phyloP scores from a whole-genome alignment of 2,329 filamentous ascomycete genomes.

The Cordyceps tenuipes region DNA sequence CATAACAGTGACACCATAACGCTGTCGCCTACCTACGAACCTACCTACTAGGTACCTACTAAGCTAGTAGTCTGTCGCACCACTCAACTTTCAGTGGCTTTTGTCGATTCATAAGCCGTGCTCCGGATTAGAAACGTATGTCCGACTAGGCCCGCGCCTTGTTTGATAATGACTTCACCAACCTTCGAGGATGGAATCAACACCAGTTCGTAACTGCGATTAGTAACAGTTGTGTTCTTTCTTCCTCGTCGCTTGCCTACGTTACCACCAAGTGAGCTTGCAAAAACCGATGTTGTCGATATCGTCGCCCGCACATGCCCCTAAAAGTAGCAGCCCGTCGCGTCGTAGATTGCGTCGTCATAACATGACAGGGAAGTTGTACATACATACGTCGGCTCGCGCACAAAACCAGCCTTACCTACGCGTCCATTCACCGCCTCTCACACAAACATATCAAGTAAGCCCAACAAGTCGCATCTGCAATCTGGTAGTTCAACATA shows the following conservation, averaged over 20 bases:
- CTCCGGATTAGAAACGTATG: conserved; percentile 7
- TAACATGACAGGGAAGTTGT: too few relatives aligned
- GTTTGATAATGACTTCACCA: not conserved
- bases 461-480: not conserved
- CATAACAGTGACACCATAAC: not conserved
- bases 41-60: too few relatives aligned
- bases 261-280: not conserved
- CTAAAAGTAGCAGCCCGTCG: not conserved
- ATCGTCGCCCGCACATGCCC: too few relatives aligned
- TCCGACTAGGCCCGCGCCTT: not conserved
- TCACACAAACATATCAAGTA: not conserved
- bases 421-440: too few relatives aligned
- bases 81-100: not conserved
- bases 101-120: conserved; percentile 3
- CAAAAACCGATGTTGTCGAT: too few relatives aligned
- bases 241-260: too few relatives aligned
- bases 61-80: too few relatives aligned
- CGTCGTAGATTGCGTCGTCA: not conserved
- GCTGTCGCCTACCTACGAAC: too few relatives aligned
- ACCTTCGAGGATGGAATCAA: not conserved
- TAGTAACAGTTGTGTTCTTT: not conserved
- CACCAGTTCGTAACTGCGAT: not conserved
- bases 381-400: too few relatives aligned
- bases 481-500: not conserved
- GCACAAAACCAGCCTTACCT: too few relatives aligned